Conservation (phyloP, 148 eudicot species). For the Cornus controversa region DNA sequence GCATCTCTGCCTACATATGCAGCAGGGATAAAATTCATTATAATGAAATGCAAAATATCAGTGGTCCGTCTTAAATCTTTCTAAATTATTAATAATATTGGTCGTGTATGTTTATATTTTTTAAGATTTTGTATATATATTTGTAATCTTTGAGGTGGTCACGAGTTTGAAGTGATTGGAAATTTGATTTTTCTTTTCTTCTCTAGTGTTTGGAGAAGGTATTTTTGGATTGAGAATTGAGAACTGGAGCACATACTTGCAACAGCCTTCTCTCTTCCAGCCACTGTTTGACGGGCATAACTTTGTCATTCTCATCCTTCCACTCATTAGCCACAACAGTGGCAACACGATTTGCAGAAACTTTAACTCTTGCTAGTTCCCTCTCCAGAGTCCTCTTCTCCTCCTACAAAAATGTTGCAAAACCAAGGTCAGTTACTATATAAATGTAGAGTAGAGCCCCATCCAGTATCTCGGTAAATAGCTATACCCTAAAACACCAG, state of each 20-base stretch:
- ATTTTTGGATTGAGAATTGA: background rate
- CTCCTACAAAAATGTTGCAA: constrained; percentile 39
- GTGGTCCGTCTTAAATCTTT: background rate
- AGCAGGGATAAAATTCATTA: background rate
- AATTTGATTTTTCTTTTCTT: background rate
- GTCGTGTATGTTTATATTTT: background rate
- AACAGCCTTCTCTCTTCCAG: constrained; percentile 74
- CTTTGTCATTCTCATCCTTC: constrained; percentile 91
- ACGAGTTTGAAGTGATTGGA: background rate
- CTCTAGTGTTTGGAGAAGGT: too few relatives aligned
- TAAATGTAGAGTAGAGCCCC: background rate
- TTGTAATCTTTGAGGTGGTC: background rate
- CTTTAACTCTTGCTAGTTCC: constrained; percentile 84
- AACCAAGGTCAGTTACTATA: constrained; percentile 3
- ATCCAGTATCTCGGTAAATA: background rate
- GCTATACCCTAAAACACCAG: background rate
- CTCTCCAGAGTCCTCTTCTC: constrained; percentile 88
- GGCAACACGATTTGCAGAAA: constrained; percentile 89
- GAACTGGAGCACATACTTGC: constrained; percentile 44
- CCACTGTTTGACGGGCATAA: constrained; percentile 96
- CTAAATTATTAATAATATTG: background rate
- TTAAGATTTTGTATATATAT: background rate
- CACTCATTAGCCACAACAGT: constrained; percentile 87
- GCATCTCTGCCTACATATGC: constrained; percentile 73
- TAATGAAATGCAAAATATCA: background rate